Evolutionary conservation across 1,284 basidiomycete species (phyloP).

Genomic region (Cutaneotrichosporon spelunceum): DNA sequence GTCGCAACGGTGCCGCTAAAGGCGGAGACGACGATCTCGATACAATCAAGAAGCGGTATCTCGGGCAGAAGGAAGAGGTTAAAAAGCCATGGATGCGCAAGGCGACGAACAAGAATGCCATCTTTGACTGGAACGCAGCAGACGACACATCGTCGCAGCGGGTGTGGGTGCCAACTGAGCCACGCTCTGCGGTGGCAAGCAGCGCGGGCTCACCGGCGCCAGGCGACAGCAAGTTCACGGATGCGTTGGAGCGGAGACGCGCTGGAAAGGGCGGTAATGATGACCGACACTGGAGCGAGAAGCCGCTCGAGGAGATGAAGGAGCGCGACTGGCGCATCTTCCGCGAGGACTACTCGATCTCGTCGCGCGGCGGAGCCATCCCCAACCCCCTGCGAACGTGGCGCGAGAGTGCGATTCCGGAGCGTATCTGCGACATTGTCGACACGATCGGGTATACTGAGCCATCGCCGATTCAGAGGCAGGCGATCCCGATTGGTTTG

Average conservation of each 20-base stretch:
- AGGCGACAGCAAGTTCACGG: constrained; percentile 49
- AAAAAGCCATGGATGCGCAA: constrained; percentile 91
- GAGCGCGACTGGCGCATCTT: constrained; percentile 99
- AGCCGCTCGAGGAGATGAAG: constrained; percentile 87
- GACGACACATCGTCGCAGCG: constrained; percentile 73
- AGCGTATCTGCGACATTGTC: constrained; percentile 74
- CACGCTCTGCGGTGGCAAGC: background rate
- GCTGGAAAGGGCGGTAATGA: constrained; percentile 79
- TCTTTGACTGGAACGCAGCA: constrained; percentile 96
- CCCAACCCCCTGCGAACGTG: constrained; percentile 89
- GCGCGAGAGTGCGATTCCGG: constrained; percentile 81
- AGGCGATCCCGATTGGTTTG: constrained; percentile 95
- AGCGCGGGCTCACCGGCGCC: constrained; percentile 18
- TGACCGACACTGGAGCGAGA: constrained; percentile 97
- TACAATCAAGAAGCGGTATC: constrained; percentile 79
- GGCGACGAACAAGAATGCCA: constrained; percentile 84
- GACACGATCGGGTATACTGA: constrained; percentile 93
- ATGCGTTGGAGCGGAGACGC: constrained; percentile 72
- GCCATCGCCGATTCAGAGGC: constrained; percentile 92
- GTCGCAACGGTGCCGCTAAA: constrained; percentile 15
- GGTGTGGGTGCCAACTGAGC: constrained; percentile 4
- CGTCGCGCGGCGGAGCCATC: constrained; percentile 84
- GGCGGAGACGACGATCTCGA: constrained; percentile 63
- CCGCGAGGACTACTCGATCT: constrained; percentile 95
- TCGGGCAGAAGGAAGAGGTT: constrained; percentile 65